Percentiles rank a stretch among this genome's conserved stretches.
These are phyloP conservation scores for Paramarasmius palmivorus DNA, from an alignment of 1,284 basidiomycete genomes.

Conservation along the genomic window DNA sequence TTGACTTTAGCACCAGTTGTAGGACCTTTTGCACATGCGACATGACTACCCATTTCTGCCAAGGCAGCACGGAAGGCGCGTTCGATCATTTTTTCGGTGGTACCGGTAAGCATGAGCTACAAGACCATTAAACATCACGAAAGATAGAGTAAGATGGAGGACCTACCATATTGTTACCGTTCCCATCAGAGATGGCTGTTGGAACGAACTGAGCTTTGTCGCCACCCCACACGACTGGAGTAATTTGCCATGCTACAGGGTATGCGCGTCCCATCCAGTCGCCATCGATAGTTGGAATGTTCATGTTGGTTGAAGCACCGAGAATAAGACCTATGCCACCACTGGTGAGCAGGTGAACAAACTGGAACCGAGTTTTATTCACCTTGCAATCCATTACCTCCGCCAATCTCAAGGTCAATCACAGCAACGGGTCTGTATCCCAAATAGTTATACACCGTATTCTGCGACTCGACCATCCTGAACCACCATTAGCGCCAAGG, in stretches of 20 bases:
- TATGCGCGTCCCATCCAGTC: slow-evolving; percentile 55
- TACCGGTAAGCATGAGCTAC: slow-evolving; percentile 35
- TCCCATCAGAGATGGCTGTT: slow-evolving; percentile 34
- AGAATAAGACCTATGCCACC: slow-evolving; percentile 30
- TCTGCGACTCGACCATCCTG: slow-evolving; percentile 22
- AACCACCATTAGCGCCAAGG: no score
- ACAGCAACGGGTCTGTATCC: slow-evolving; percentile 30
- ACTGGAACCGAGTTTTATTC: slow-evolving; percentile 5
- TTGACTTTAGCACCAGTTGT: slow-evolving; percentile 20
- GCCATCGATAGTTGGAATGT: slow-evolving; percentile 38
- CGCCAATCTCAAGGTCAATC: slow-evolving; percentile 50
- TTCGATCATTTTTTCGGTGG: slow-evolving; percentile 32
- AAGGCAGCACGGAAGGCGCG: slow-evolving; percentile 34
- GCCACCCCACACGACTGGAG: slow-evolving; percentile 40
- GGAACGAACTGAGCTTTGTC: slow-evolving; percentile 31
- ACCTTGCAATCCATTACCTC: slow-evolving; percentile 58
- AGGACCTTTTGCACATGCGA: slow-evolving; percentile 23
- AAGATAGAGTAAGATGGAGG: not conserved
- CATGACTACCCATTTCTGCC: slow-evolving; percentile 40
- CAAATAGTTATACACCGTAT: slow-evolving; percentile 33
- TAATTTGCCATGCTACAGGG: slow-evolving; percentile 33
- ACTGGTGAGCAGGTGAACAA: not conserved
- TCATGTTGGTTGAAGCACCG: slow-evolving; percentile 34
- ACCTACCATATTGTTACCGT: slow-evolving; percentile 37
- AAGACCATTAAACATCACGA: not conserved